Percentiles rank a stretch among this genome's conserved stretches.
These are phyloP conservation scores for Fusarium globosum DNA, from an alignment of 2,329 filamentous ascomycete genomes.

Conservation along the genomic window DNA sequence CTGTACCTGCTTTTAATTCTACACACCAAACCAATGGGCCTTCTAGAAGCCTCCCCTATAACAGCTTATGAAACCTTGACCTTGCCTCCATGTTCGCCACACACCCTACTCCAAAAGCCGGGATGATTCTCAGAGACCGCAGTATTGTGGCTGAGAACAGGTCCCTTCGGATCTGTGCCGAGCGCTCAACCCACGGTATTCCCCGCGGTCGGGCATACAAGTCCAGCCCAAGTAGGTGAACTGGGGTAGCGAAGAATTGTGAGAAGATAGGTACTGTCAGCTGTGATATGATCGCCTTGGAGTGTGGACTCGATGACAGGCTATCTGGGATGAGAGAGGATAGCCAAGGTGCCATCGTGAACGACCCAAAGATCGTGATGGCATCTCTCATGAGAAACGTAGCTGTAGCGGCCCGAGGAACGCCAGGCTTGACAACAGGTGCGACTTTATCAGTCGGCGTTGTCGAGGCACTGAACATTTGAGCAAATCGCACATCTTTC, in stretches of 20 bases:
- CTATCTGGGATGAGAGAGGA: conserved; percentile 44
- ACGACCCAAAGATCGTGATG: conserved; percentile 49
- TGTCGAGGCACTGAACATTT: conserved; percentile 41
- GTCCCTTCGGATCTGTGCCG: conserved; percentile 39
- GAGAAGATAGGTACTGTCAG: conserved; percentile 47
- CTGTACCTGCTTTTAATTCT: background rate
- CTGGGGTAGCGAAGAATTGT: conserved; percentile 47
- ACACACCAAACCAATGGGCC: rapidly evolving
- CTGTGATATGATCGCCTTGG: conserved; percentile 45
- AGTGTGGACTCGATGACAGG: conserved; percentile 37
- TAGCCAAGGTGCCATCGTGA: conserved; percentile 45
- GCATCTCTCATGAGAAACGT: conserved; percentile 47
- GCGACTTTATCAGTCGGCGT: background rate
- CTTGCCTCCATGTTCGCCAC: conserved; percentile 43
- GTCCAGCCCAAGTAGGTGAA: conserved; percentile 46
- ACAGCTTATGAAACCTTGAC: conserved; percentile 23
- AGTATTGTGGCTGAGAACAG: conserved; percentile 44
- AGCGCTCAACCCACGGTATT: conserved; percentile 26
- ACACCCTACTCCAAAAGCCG: conserved; percentile 48
- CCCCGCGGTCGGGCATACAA: conserved; percentile 28
- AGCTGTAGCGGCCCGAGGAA: conserved; percentile 41
- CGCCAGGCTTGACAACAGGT: conserved; percentile 10
- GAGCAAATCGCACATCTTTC: conserved; percentile 48
- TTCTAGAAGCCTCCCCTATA: background rate
- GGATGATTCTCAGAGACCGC: conserved; percentile 46